These are phyloP conservation scores for Talaromyces sp. DNA, from an alignment of 2,329 filamentous ascomycete species.

Conservation along the genomic window DNA sequence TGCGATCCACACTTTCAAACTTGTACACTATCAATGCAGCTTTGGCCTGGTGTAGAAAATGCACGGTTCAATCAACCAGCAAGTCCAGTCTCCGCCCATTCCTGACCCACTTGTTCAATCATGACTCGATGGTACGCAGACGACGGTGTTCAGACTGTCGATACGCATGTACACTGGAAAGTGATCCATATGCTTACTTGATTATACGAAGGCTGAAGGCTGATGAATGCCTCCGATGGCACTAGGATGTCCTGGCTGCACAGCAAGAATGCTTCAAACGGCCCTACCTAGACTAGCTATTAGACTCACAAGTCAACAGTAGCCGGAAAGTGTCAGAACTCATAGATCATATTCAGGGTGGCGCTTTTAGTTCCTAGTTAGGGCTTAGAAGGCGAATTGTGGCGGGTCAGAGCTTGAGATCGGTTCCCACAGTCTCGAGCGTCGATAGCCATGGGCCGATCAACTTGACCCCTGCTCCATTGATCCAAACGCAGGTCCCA, in stretches of 20 bases:
- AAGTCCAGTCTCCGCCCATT: constrained; percentile 5
- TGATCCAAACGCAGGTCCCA: constrained; percentile 21
- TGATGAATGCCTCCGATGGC: neutral
- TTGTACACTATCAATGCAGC: neutral
- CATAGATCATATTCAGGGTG: constrained; percentile 19
- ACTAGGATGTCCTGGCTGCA: neutral
- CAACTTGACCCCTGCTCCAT: constrained; percentile 22
- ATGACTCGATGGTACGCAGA: constrained; percentile 7
- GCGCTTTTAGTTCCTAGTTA: constrained; percentile 20
- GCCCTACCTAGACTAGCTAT: neutral
- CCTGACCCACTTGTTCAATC: constrained; percentile 10
- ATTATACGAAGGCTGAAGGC: neutral
- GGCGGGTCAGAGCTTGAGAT: constrained; percentile 18
- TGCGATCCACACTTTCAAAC: constrained; percentile 8
- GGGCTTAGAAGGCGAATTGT: constrained; percentile 18
- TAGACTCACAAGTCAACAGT: neutral
- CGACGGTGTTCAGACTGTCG: neutral
- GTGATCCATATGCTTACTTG: constrained; percentile 4
- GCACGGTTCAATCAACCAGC: constrained; percentile 4
- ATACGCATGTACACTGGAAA: constrained; percentile 3
- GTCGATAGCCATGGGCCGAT: constrained; percentile 23
- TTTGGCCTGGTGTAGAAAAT: neutral
- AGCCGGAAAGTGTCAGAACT: neutral
- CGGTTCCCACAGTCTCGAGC: constrained; percentile 19
- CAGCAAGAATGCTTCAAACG: neutral